Base-by-base conservation (phyloP, 306 rosid genomes). In the Lupinus albus region DNA sequence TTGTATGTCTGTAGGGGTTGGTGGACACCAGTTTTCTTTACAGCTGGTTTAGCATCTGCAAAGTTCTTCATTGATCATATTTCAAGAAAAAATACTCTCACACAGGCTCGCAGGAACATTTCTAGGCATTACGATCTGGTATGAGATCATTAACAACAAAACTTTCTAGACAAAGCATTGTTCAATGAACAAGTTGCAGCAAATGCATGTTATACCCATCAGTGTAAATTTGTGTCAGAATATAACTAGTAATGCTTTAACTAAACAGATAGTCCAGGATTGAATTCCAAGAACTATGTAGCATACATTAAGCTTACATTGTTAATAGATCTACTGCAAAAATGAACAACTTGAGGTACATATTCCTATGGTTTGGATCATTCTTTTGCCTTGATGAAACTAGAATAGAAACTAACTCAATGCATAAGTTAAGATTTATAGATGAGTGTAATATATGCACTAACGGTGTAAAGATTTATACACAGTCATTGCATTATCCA, bases 101-200 rank as follows among this genome's bases (percentile, higher is more conserved):
- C 96, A 11, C 95, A 86, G 57, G 95, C 93, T 68, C 95, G 95
- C 55, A 75, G 91, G 77, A 92, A 89, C 80, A 87, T 89, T 79
- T 89, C 98, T 52, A 87, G 91, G 17, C 98, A 92, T 67, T 92
- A 89, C 60, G 93, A 89, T 41, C 81, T 92, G 91, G 96, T 87
- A 92, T 25, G 16, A 39, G 21, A 71, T 25, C 15, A 33, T 67
- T 36, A 67, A 57, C 61, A 49, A 48, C 25, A 6, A 57, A 33
- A 57, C 2, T 61, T 17, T 25, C 36, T 67, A 42, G 49, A 38
- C 54, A 48, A 47, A 15, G 16, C 33, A 51, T 39, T 28, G 13
- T 53, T 65, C 33, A 7, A 72, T 45, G 46, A 73, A 53, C 13
- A 47, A 16, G 47, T 57, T 15, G 4, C 35, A 36, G 9, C 54